These are phyloP conservation scores for Heliamphora exappendiculata DNA, from an alignment of 148 eudicot species.

Conservation along the genomic window DNA sequence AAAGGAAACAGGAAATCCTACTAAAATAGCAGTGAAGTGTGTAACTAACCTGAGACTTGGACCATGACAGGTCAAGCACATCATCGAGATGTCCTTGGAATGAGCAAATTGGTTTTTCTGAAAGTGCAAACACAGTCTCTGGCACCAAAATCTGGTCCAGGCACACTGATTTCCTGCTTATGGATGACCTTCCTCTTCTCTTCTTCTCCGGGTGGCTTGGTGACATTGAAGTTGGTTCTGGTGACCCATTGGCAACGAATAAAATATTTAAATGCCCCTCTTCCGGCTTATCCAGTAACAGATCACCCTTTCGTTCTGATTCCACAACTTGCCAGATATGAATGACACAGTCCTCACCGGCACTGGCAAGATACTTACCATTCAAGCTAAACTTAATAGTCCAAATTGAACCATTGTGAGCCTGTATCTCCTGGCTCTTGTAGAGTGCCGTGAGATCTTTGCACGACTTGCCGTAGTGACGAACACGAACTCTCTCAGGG, in stretches of 20 bases:
- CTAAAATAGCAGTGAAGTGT: not conserved
- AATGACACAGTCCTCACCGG: slow-evolving; percentile 92
- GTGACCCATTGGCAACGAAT: slow-evolving; percentile 58
- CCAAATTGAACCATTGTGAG: slow-evolving; percentile 93
- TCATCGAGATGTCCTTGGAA: slow-evolving; percentile 83
- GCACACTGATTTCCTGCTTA: slow-evolving; percentile 73
- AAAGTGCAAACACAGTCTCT: slow-evolving; percentile 70
- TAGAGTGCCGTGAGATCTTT: slow-evolving; percentile 71
- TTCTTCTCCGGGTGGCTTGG: slow-evolving; percentile 49
- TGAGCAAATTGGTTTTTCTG: slow-evolving; percentile 88
- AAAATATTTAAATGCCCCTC: slow-evolving; percentile 67
- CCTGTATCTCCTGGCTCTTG: slow-evolving; percentile 86
- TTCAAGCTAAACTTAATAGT: slow-evolving; percentile 83
- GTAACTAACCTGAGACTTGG: slow-evolving; percentile 80
- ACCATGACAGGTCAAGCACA: slow-evolving; percentile 97
- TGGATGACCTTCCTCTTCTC: slow-evolving; percentile 74
- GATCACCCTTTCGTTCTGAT: slow-evolving; percentile 71
- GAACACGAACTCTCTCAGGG: slow-evolving; percentile 77
- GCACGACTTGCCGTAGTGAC: slow-evolving; percentile 77
- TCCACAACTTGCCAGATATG: slow-evolving; percentile 85
- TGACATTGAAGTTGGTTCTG: slow-evolving; percentile 52
- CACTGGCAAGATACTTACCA: slow-evolving; percentile 90
- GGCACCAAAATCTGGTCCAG: slow-evolving; percentile 70
- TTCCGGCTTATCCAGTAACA: slow-evolving; percentile 63
- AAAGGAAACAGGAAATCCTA: not conserved